Conservation (phyloP, 2,329 filamentous ascomycete genomes). For the Mycosphaerella arachidis region DNA sequence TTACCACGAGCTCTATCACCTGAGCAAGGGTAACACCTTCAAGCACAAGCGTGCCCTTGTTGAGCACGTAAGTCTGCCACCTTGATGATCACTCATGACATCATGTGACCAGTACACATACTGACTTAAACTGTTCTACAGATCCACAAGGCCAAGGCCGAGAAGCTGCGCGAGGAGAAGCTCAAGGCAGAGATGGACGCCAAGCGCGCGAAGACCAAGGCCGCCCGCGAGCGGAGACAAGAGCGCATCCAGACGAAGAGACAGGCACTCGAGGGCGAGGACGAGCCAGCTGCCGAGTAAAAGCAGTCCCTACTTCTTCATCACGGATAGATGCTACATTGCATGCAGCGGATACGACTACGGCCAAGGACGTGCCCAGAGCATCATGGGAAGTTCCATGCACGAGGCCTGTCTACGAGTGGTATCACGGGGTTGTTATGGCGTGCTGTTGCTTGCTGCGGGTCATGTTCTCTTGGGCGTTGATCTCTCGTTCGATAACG, state of each 20-base stretch:
- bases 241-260: conserved; percentile 91
- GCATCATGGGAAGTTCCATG: conserved; percentile 9
- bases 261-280: conserved; percentile 74
- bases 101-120: conserved; percentile 18
- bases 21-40: conserved; percentile 99
- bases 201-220: conserved; percentile 99
- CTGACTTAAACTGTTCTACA: conserved; percentile 40
- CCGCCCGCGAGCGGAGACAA: conserved; percentile 95
- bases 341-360: conserved; percentile 18
- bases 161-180: conserved; percentile 92
- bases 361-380: conserved; percentile 22
- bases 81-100: conserved; percentile 33
- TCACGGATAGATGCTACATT: conserved; percentile 13
- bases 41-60: conserved; percentile 99
- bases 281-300: conserved; percentile 28
- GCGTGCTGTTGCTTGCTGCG: conserved; percentile 24
- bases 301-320: conserved; percentile 9
- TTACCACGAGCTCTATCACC: conserved; percentile 99
- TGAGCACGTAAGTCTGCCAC: conserved; percentile 82
- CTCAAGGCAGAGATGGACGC: conserved; percentile 99
- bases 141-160: conserved; percentile 99
- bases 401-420: conserved; percentile 22
- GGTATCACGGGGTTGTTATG: conserved; percentile 23
- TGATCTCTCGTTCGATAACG: conserved; percentile 13
- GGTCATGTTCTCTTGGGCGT: conserved; percentile 19